A percentile compares a stretch with the other conserved stretches of the same genome.
phyloP scores from a whole-genome alignment of 192 early-diverging fungal species.

The Obelidium mucronatum region DNA sequence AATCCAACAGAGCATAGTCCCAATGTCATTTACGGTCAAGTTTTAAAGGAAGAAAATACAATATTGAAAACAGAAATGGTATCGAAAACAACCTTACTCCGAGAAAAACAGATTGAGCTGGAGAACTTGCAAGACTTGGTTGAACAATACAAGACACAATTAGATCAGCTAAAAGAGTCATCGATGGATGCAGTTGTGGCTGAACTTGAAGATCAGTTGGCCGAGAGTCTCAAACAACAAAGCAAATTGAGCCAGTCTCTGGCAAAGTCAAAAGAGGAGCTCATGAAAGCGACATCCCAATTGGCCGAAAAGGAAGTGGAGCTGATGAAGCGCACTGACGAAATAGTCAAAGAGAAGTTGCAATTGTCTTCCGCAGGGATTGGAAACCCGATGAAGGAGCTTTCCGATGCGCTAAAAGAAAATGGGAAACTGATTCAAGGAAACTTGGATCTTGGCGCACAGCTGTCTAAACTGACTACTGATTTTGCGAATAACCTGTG shows the following conservation, averaged over 20 bases:
- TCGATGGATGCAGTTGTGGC: slow-evolving; percentile 1
- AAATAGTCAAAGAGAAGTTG: not conserved
- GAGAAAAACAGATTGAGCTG: not conserved
- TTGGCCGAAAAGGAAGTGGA: slow-evolving; percentile 18
- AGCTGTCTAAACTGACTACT: slow-evolving; percentile 26
- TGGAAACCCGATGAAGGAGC: not conserved
- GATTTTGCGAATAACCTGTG: slow-evolving; percentile 19
- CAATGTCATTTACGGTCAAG: not conserved
- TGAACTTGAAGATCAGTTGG: not conserved
- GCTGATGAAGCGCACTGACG: not conserved
- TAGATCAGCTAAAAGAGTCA: not conserved
- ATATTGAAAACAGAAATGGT: not conserved
- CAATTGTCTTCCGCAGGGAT: not conserved
- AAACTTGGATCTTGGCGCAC: slow-evolving; percentile 25
- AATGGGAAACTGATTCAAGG: slow-evolving; percentile 28
- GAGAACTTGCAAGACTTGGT: slow-evolving; percentile 19
- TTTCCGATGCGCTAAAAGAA: slow-evolving; percentile 5
- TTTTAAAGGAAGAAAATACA: slow-evolving; percentile 12
- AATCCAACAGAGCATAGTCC: not conserved
- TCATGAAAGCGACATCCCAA: slow-evolving; percentile 9
- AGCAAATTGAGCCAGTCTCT: not conserved
- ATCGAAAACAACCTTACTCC: not conserved
- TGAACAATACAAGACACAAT: not conserved
- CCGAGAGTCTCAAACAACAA: not conserved
- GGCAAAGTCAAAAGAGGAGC: slow-evolving; percentile 19